phyloP scores from a whole-genome alignment of 768 basidiomycete genomes.

The Lanmaoa rubissima region DNA sequence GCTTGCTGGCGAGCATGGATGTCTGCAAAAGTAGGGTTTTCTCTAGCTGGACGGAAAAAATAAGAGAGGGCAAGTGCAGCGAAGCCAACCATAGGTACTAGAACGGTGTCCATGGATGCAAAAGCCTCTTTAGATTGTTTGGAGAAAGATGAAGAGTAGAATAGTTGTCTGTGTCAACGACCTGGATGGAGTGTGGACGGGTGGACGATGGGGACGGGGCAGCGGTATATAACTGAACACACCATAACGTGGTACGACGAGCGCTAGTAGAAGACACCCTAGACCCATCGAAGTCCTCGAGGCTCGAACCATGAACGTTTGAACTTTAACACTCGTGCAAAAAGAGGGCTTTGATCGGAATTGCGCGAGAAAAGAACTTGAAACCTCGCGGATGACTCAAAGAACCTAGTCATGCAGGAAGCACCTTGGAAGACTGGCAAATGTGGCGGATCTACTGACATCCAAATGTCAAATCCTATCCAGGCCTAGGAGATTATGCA shows the following conservation, averaged over 20 bases:
- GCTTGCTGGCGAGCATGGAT: too few relatives aligned
- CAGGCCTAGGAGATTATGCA: too few relatives aligned
- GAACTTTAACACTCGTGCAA: neutral
- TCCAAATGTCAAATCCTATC: too few relatives aligned
- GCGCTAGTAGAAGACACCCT: neutral
- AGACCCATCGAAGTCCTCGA: neutral
- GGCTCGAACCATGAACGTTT: neutral
- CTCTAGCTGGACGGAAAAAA: too few relatives aligned
- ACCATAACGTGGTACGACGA: neutral
- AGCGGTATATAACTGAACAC: neutral
- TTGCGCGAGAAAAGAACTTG: neutral
- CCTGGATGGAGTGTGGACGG: neutral
- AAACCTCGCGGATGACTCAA: neutral
- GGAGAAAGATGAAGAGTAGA: neutral
- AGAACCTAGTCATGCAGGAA: neutral
- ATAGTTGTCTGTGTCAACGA: neutral
- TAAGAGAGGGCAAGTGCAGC: too few relatives aligned
- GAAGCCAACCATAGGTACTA: too few relatives aligned
- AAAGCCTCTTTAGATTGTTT: too few relatives aligned
- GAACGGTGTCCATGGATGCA: too few relatives aligned
- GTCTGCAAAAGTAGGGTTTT: too few relatives aligned
- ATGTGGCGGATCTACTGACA: too few relatives aligned
- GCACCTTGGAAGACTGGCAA: too few relatives aligned
- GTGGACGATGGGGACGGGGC: neutral
- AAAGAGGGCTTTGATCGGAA: neutral